Evolutionary conservation across 2,329 filamentous ascomycete genomes (phyloP).

Genomic region (Graphium sp.): DNA sequence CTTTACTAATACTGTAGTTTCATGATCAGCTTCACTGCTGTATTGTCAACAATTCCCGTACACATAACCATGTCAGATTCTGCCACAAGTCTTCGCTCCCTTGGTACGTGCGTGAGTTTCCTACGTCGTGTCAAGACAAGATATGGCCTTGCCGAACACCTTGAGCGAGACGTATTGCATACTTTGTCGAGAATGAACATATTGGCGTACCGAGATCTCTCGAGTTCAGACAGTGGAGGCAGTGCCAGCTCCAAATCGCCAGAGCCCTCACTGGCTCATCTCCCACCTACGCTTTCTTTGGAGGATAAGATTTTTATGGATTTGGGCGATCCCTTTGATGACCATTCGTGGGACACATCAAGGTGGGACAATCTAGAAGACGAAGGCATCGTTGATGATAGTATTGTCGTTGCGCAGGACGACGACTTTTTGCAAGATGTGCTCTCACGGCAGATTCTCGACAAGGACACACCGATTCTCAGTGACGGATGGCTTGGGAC

Average conservation of each 20-base stretch:
- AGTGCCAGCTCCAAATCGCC: too few species aligned
- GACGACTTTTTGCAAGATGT: neutral
- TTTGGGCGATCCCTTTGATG: conserved; percentile 3
- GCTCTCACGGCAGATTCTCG: neutral
- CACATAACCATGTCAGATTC: neutral
- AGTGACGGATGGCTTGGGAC: neutral
- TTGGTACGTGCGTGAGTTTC: neutral
- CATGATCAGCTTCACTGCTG: conserved; percentile 1
- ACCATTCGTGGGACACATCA: conserved; percentile 1
- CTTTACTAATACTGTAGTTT: neutral
- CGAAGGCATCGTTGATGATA: neutral
- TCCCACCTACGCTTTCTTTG: too few species aligned
- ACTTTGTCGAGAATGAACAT: conserved; percentile 2
- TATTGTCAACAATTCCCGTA: conserved; percentile 1
- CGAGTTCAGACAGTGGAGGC: neutral
- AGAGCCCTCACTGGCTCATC: too few species aligned
- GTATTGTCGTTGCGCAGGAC: too few species aligned
- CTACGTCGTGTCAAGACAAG: neutral
- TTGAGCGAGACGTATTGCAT: neutral
- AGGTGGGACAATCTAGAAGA: neutral
- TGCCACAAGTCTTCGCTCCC: neutral
- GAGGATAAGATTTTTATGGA: conserved; percentile 1
- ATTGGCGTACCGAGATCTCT: too few species aligned
- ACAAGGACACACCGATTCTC: neutral
- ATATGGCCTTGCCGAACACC: conserved; percentile 1